Base-by-base conservation (phyloP, 768 basidiomycete species). In the Bullera alba region DNA sequence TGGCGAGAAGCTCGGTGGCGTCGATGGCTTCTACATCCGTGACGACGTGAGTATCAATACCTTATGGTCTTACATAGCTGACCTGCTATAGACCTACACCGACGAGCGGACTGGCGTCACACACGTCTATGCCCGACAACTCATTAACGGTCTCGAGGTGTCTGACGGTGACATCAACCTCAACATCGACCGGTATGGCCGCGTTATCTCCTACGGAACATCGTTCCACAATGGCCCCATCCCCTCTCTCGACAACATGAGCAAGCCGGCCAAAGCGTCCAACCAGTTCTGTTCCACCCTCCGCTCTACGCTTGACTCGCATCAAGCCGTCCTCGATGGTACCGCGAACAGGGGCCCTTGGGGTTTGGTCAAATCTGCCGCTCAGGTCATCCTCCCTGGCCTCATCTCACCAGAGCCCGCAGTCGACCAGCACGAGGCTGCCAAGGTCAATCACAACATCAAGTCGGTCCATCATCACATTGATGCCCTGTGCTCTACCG, bases 141-240 rank as follows among this genome's bases (percentile, higher is more conserved):
- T 86, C 51, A 75, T 91, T 63, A 83, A 86, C 50, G 90, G 88
- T 14, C 75, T 93, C 38, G 87, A 93, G 66, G 88, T 99, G 15
- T 79, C 80, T 10, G 88, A 95, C 63, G 87, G 86, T 25, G 85
- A 95, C 73, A 81, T 95, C 76, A 96, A 96, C 71, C 74, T 99
- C 67, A 95, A 96, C 76, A 77, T 96, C 72, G 70, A 67, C 36
- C 83, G 83, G 73, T 80, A 86, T 48, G 90, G 88, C 37, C 74
- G 79, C 60, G 79, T 97, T 17, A 65, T 96, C 41, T 91, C 88
- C 0, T 88, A 83, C 61, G 91, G 91, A 38, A 85, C 84, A 68
- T 91, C 88, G 57, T 91, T 92, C 79, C 88, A 81, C 73, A 75
- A 78, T n/a, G 88, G 86, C 4, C 51, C 75, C 7, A 71, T 73